Conservation (phyloP, 78 protist species). For the Dictyostelium firmibasis region DNA sequence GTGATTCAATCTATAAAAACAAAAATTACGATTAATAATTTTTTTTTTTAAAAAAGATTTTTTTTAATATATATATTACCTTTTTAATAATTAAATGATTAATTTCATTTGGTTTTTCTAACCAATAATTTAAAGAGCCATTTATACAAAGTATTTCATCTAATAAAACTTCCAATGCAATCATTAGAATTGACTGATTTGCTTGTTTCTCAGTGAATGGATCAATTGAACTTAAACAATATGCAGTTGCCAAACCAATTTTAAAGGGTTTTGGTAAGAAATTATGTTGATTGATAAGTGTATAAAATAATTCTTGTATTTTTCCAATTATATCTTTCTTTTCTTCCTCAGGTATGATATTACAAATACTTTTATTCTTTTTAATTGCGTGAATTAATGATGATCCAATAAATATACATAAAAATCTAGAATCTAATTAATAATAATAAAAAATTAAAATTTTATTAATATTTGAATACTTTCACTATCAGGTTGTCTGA, state of each 20-base stretch:
- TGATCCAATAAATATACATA: conserved; percentile 53
- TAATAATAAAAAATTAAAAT: neutral
- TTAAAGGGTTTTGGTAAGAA: conserved; percentile 12
- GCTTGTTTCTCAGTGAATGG: conserved; percentile 29
- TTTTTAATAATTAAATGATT: conserved; percentile 26
- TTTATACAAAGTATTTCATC: conserved; percentile 52
- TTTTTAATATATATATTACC: neutral
- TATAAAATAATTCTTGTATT: conserved; percentile 52
- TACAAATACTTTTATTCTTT: conserved; percentile 14
- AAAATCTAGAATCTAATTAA: conserved; percentile 5
- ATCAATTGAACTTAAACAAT: conserved; percentile 31
- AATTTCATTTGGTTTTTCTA: conserved; percentile 50
- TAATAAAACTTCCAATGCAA: conserved; percentile 26
- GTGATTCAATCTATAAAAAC: conserved; percentile 17
- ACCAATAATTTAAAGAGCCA: conserved; percentile 30
- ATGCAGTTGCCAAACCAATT: conserved; percentile 53
- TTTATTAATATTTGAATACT: neutral
- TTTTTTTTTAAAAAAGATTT: neutral
- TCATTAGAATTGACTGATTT: conserved; percentile 32
- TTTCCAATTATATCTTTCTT: neutral
- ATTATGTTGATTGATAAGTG: conserved; percentile 26
- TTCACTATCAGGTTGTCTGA: no score
- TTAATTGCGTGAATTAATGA: neutral
- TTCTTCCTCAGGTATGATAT: neutral
- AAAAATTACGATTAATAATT: neutral